Conservation (phyloP, 495 filamentous ascomycete genomes). For the Penicillium nucicola region DNA sequence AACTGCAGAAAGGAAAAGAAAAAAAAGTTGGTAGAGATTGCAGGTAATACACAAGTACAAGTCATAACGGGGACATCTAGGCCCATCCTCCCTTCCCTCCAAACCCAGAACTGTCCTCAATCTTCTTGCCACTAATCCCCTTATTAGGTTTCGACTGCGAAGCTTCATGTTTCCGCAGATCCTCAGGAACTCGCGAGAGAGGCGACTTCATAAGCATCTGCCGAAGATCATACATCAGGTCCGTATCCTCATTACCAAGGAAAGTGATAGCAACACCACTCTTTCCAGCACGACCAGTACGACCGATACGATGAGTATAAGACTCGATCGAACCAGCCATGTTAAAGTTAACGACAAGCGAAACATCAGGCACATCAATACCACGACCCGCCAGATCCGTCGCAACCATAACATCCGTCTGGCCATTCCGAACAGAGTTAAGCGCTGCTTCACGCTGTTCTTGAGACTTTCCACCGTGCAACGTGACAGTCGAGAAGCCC, state of each 20-base stretch:
- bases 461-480: constrained; percentile 95
- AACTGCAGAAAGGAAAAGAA: not conserved
- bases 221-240: constrained; percentile 94
- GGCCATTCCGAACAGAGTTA: constrained; percentile 75
- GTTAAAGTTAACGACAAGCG: constrained; percentile 96
- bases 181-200: constrained; percentile 88
- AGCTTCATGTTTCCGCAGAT: constrained; percentile 89
- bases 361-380: constrained; percentile 97
- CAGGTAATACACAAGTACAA: not conserved
- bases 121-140: constrained; percentile 55
- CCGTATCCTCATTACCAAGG: constrained; percentile 85
- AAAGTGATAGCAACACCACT: constrained; percentile 97
- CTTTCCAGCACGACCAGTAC: constrained; percentile 97
- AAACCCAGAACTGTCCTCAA: constrained; percentile 59
- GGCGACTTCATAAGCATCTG: constrained; percentile 93
- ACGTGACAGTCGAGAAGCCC: constrained; percentile 85
- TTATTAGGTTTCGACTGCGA: constrained; percentile 77
- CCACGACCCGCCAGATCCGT: constrained; percentile 95
- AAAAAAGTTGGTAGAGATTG: not conserved
- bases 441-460: constrained; percentile 96
- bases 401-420: constrained; percentile 87
- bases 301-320: constrained; percentile 96
- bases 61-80: not conserved
- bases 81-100: constrained; percentile 57
- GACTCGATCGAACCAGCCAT: constrained; percentile 93